A percentile compares a stretch with the other conserved stretches of the same genome.
These are phyloP conservation scores for Crataegus laevigata DNA, from an alignment of 306 rosid species.

Conservation along the genomic window DNA sequence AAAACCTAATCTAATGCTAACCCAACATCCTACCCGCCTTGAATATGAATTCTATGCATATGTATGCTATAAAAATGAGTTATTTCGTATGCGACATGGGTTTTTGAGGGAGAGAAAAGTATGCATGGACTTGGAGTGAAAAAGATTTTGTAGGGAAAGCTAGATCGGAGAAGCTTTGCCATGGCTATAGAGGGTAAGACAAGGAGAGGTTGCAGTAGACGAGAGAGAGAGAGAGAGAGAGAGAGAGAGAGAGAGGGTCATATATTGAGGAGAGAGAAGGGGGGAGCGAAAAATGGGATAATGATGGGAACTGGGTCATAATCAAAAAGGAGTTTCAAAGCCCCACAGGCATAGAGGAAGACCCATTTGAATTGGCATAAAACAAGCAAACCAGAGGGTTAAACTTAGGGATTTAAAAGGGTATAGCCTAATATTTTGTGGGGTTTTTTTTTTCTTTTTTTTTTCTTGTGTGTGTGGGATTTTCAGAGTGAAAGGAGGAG, in stretches of 20 bases:
- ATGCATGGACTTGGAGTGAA: background rate
- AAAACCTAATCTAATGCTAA: background rate
- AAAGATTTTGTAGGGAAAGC: background rate
- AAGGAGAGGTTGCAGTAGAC: background rate
- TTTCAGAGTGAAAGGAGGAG: conserved; percentile 46
- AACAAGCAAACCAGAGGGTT: conserved; percentile 37
- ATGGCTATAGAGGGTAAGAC: background rate
- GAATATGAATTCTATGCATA: background rate
- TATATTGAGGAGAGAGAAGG: conserved; percentile 10
- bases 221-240: background rate
- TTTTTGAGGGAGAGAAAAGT: background rate
- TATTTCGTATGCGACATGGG: background rate
- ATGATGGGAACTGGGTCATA: conserved; percentile 38
- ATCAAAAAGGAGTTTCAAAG: conserved; percentile 28
- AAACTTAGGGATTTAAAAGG: conserved; percentile 21
- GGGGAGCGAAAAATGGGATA: conserved; percentile 4
- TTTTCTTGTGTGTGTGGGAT: conserved; percentile 15
- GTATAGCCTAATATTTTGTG: conserved; percentile 28
- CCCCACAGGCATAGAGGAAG: conserved; percentile 33
- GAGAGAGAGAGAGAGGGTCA: background rate
- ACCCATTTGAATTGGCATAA: conserved; percentile 52
- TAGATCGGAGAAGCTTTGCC: background rate
- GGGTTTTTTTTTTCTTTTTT: background rate
- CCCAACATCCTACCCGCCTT: background rate
- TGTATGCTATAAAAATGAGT: background rate